phyloP scores from a whole-genome alignment of 164 flowering plant genomes.

The Magnolia officinalis region DNA sequence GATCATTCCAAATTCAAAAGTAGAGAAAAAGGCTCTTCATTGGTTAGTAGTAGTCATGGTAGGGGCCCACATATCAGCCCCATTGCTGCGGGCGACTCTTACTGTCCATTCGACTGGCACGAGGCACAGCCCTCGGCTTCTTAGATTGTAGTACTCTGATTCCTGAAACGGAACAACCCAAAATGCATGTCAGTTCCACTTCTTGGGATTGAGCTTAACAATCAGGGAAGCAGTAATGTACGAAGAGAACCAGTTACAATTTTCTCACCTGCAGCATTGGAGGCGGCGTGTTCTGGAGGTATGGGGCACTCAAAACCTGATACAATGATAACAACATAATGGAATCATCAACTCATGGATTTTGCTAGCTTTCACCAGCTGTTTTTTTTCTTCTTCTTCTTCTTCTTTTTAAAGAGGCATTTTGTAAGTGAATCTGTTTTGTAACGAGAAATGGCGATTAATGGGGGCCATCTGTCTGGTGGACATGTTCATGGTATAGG shows the following conservation, averaged over 20 bases:
- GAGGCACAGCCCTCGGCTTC: slow-evolving; percentile 74
- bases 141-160: slow-evolving; percentile 41
- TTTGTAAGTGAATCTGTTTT: neutral
- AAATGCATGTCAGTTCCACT: neutral
- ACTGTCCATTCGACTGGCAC: slow-evolving; percentile 65
- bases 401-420: too few relatives aligned
- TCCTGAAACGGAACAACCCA: slow-evolving; percentile 35
- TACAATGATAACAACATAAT: neutral
- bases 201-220: neutral
- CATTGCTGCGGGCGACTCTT: slow-evolving; percentile 72
- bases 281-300: slow-evolving; percentile 45
- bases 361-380: neutral
- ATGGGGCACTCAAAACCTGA: slow-evolving; percentile 90
- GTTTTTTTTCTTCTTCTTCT: too few relatives aligned
- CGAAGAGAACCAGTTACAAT: neutral
- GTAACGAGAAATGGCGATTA: too few relatives aligned
- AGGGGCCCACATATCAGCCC: slow-evolving; percentile 98
- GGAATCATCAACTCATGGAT: neutral
- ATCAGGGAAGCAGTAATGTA: too few relatives aligned
- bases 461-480: too few relatives aligned
- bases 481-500: too few relatives aligned
- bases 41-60: slow-evolving; percentile 42
- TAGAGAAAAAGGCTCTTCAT: neutral
- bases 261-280: slow-evolving; percentile 43
- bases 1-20: neutral